phyloP scores from a whole-genome alignment of 2,329 filamentous ascomycete genomes.

The Fusarium musae region DNA sequence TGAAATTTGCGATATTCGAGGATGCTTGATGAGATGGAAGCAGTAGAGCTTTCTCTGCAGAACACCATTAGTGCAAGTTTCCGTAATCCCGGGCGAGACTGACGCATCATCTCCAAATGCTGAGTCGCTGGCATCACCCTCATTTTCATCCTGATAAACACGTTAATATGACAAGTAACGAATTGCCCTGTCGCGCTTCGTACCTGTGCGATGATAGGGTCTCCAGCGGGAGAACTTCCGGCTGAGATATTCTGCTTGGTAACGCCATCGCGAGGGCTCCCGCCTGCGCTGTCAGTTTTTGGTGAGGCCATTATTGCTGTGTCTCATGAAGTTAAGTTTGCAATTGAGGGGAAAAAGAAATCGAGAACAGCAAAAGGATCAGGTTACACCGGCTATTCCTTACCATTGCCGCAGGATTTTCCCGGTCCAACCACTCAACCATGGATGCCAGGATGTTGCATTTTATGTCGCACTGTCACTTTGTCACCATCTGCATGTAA shows the following conservation, averaged over 20 bases:
- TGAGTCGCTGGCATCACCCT: background rate
- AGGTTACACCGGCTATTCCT: background rate
- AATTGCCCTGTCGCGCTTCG: fast-evolving
- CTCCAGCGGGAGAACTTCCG: background rate
- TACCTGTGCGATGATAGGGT: background rate
- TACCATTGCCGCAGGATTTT: background rate
- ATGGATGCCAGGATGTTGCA: background rate
- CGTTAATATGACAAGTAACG: fast-evolving
- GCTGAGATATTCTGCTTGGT: background rate
- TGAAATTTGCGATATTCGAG: constrained; percentile 6
- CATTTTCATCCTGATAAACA: background rate
- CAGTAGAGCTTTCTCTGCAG: background rate
- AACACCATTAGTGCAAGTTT: fast-evolving
- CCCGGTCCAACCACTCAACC: background rate
- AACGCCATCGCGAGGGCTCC: background rate
- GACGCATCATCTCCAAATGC: background rate
- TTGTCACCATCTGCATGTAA: background rate
- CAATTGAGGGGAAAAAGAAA: background rate
- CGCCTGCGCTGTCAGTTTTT: background rate
- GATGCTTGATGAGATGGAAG: constrained; percentile 15
- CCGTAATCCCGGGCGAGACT: fast-evolving
- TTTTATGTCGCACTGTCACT: background rate
- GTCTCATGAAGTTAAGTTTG: background rate
- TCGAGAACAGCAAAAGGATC: background rate
- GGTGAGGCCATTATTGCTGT: background rate